These are phyloP conservation scores for Knoxdaviesia capensis DNA, from an alignment of 2,329 filamentous ascomycete genomes.

Conservation along the genomic window DNA sequence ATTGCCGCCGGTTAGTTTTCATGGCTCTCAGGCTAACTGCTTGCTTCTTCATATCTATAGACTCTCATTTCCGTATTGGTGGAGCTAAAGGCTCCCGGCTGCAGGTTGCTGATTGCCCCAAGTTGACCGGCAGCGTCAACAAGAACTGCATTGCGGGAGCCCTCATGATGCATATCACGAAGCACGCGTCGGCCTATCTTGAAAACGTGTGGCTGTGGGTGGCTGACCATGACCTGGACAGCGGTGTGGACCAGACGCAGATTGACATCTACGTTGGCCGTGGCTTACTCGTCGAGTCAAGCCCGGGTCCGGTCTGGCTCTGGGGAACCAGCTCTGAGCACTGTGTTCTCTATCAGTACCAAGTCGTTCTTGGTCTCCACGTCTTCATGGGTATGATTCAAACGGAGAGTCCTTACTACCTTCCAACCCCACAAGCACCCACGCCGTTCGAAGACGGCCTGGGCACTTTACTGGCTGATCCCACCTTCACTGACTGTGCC, in stretches of 20 bases:
- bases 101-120: slow-evolving; percentile 7
- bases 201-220: slow-evolving; percentile 45
- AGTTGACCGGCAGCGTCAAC: slow-evolving; percentile 10
- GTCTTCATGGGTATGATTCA: slow-evolving; percentile 42
- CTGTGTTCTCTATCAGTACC: slow-evolving; percentile 29
- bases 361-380: slow-evolving; percentile 10
- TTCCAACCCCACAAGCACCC: slow-evolving; percentile 3
- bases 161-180: slow-evolving; percentile 25
- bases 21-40: too few relatives aligned
- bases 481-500: slow-evolving; percentile 2
- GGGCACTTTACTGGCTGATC: slow-evolving; percentile 3
- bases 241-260: slow-evolving; percentile 5
- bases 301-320: slow-evolving; percentile 12
- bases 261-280: slow-evolving; percentile 16
- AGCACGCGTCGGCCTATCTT: slow-evolving; percentile 23
- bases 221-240: slow-evolving; percentile 38
- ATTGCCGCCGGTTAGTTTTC: slow-evolving; percentile 6
- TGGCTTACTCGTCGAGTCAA: slow-evolving; percentile 14
- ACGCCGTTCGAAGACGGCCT: too few relatives aligned
- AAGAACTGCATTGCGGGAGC: slow-evolving; percentile 39
- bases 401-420: slow-evolving; percentile 32
- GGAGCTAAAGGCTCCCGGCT: slow-evolving; percentile 43
- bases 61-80: slow-evolving; percentile 82
- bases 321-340: slow-evolving; percentile 26
- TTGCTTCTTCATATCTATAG: too few relatives aligned